These are phyloP conservation scores for Graphiopsis chlorocephala DNA, from an alignment of 2,329 filamentous ascomycete species.

Conservation along the genomic window DNA sequence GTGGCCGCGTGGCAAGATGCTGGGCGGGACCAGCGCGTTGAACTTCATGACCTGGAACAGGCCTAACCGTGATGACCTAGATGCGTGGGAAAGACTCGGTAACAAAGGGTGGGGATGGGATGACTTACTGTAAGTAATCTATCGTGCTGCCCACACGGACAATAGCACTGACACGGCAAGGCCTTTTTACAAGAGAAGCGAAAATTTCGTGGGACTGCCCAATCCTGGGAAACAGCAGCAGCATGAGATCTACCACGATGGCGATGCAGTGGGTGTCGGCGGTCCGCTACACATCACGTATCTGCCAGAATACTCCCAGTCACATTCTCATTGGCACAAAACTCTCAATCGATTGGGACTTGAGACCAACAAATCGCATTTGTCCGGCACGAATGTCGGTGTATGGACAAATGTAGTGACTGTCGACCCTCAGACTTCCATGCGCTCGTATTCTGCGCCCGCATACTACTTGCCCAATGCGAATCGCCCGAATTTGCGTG, in stretches of 20 bases:
- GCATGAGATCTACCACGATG: slow-evolving; percentile 30
- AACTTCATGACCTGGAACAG: slow-evolving; percentile 38
- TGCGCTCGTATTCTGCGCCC: slow-evolving; percentile 43
- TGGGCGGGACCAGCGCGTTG: slow-evolving; percentile 49
- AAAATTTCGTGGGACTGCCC: slow-evolving; percentile 11
- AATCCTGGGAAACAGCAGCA: slow-evolving; percentile 17
- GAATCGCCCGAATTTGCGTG: not conserved
- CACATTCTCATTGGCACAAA: not conserved
- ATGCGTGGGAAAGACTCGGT: slow-evolving; percentile 36
- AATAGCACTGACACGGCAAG: not conserved
- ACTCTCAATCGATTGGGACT: not conserved
- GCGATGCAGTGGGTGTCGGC: not conserved
- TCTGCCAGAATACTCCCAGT: not conserved
- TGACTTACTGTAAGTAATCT: slow-evolving; percentile 28
- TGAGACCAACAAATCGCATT: slow-evolving; percentile 29
- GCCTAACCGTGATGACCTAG: slow-evolving; percentile 32
- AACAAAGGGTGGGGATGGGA: slow-evolving; percentile 41
- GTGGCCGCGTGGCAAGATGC: slow-evolving; percentile 48
- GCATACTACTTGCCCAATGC: not conserved
- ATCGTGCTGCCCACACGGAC: no score
- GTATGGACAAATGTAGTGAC: slow-evolving; percentile 49
- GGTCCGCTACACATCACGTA: not conserved
- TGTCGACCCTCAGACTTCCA: slow-evolving; percentile 47
- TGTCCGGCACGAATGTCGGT: slow-evolving; percentile 51
- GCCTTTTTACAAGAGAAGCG: slow-evolving; percentile 32